Evolutionary conservation across 495 filamentous ascomycete genomes (phyloP), one percentile per base, ranked within the genome.

Genomic region (Aspergillus funiculosus): DNA sequence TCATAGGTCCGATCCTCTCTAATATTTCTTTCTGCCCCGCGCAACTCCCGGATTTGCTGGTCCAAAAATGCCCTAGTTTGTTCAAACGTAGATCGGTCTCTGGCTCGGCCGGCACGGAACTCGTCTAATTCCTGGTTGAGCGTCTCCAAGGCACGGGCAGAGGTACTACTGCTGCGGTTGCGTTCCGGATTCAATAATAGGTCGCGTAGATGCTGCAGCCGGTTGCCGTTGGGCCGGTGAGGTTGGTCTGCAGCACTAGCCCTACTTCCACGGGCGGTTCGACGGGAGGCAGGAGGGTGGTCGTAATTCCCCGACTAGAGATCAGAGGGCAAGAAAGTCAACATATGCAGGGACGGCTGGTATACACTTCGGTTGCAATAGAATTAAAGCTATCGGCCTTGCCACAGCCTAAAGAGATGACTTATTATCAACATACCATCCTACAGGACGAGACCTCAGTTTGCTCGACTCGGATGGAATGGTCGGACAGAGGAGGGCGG

Each of bases 291-390:
- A 30, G 74, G 67, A 41, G 71, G 76, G 52, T 74, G 71, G 58
- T 79, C 73, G 57, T 73, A 73, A 62, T 80, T 78, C 46, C 73
- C 74, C 59, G 79, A 83, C 80, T 85, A 46, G 29, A 50, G 11
- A 21, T 19, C 19, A 28, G 24, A 29, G 35, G 40, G 29, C 14
- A 52, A 38, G 31, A 22, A 42, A 42, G 58, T 57, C 43, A 61
- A 56, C 48, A 51, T 14, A 30, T 27, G 34, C 15, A 45, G 28
- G 29, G 13, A 3, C 9, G 27, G 42, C n/a, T 19, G 17, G 15
- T 15, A 27, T 39, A 7, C 40, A 40, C 27, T 11, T 15, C 14
- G 21, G 31, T 18, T 3, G 17, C 27, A 31, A 17, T 11, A 15
- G 5, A 24, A 21, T n/a, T 14, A 34, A 36, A 11, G 20, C 21